A percentile compares a stretch with the other conserved stretches of the same genome.
Conservation (phyloP, 805 yeast genomes). For the Ogataea ramenticola region DNA sequence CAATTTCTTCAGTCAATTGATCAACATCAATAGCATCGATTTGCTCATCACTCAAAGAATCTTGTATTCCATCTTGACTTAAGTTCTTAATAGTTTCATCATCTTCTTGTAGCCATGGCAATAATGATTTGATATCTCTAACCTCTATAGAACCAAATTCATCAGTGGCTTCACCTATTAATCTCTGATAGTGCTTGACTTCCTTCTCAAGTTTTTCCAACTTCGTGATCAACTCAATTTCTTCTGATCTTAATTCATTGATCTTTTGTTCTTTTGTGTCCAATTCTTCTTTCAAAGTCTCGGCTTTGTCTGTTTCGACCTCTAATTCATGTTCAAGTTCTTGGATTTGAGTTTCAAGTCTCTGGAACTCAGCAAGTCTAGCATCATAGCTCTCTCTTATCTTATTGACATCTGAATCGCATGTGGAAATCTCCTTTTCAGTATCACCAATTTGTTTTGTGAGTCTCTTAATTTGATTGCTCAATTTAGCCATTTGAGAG, state of each 20-base stretch:
- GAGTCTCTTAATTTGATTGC: slow-evolving; percentile 54
- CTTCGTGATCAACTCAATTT: slow-evolving; percentile 59
- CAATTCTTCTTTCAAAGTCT: slow-evolving; percentile 32
- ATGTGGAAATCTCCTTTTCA: slow-evolving; percentile 35
- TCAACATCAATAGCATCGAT: slow-evolving; percentile 40
- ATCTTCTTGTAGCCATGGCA: slow-evolving; percentile 43
- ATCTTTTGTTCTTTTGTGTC: slow-evolving; percentile 35
- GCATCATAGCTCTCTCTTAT: slow-evolving; percentile 23
- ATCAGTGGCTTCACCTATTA: slow-evolving; percentile 29
- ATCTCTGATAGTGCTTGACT: slow-evolving; percentile 29
- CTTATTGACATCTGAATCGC: slow-evolving; percentile 27
- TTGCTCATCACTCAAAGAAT: slow-evolving; percentile 29
- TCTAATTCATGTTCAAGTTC: slow-evolving; percentile 26
- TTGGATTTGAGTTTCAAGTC: slow-evolving; percentile 27
- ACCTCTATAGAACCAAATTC: slow-evolving; percentile 37
- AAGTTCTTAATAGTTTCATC: slow-evolving; percentile 13
- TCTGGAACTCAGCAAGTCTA: slow-evolving; percentile 18
- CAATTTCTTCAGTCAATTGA: slow-evolving; percentile 43
- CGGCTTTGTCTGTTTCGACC: slow-evolving; percentile 33
- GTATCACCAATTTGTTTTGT: slow-evolving; percentile 39
- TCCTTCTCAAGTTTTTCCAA: slow-evolving; percentile 47
- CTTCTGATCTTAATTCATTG: slow-evolving; percentile 53
- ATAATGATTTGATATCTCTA: slow-evolving; percentile 46
- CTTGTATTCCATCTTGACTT: slow-evolving; percentile 27
- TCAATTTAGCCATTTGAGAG: slow-evolving; percentile 50